A percentile compares a stretch with the other conserved stretches of the same genome.
Evolutionary conservation across 2,329 filamentous ascomycete genomes (phyloP).

Genomic region (Exophiala sideris): DNA sequence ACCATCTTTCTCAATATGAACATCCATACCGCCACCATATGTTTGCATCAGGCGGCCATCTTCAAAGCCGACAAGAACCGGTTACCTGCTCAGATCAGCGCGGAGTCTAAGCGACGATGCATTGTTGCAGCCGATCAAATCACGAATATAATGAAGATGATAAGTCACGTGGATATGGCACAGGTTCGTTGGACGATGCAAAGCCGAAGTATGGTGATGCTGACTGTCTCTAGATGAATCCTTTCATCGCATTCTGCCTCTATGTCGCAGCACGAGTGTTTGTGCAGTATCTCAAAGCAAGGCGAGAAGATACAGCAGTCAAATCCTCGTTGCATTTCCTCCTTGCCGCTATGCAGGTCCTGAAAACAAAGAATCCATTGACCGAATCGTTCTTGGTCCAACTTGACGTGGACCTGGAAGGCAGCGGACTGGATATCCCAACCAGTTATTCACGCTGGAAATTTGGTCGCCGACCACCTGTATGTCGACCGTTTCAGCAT

Average conservation of each 20-base stretch:
- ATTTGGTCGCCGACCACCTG: constrained; percentile 22
- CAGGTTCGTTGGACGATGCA: constrained; percentile 55
- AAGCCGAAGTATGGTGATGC: not conserved
- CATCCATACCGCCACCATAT: constrained; percentile 93
- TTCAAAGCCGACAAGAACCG: constrained; percentile 93
- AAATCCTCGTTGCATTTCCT: constrained; percentile 83
- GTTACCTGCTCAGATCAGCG: constrained; percentile 70
- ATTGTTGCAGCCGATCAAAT: constrained; percentile 93
- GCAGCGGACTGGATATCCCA: constrained; percentile 35
- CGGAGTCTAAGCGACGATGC: constrained; percentile 88
- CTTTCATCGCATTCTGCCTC: constrained; percentile 90
- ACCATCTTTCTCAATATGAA: constrained; percentile 95
- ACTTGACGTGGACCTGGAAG: constrained; percentile 85
- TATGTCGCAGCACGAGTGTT: constrained; percentile 96
- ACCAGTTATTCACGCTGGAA: constrained; percentile 20
- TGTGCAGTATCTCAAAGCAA: constrained; percentile 90
- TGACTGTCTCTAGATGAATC: constrained; percentile 68
- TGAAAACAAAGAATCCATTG: constrained; percentile 83
- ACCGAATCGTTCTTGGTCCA: constrained; percentile 94
- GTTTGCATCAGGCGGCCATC: constrained; percentile 95
- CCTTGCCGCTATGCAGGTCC: constrained; percentile 80
- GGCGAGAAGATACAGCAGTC: constrained; percentile 77
- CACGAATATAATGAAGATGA: constrained; percentile 90
- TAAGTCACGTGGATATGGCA: constrained; percentile 83
- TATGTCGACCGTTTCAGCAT: constrained; percentile 2